Conservation (phyloP, 139 green algal genomes). For the Auxenochlorella pyrenoidosa region DNA sequence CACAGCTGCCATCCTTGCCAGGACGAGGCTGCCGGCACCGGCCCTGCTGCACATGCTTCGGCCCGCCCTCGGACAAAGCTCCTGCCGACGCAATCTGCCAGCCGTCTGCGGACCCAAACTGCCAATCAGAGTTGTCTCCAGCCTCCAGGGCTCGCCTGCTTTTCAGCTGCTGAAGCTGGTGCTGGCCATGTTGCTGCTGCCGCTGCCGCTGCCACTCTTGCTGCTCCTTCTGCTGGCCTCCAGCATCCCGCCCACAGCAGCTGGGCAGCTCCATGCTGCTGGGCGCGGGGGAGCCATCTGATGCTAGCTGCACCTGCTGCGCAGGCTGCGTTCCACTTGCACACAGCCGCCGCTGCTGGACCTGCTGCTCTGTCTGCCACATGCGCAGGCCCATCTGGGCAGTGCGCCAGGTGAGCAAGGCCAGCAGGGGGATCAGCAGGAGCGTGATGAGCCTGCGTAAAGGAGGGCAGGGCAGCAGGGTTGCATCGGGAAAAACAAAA, state of each 20-base stretch:
- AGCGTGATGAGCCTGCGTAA: conserved; percentile 43
- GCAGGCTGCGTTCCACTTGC: neutral
- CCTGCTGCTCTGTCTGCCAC: neutral
- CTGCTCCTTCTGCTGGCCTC: neutral
- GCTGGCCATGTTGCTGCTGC: neutral
- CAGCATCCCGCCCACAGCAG: neutral
- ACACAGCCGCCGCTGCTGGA: neutral
- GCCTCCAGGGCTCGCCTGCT: neutral
- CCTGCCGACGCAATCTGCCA: conserved; percentile 3
- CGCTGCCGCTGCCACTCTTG: neutral
- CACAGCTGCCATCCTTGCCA: too few species aligned
- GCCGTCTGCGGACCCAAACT: neutral
- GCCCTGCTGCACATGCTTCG: neutral
- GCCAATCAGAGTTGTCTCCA: neutral
- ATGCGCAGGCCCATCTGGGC: conserved; percentile 27
- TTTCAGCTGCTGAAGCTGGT: neutral
- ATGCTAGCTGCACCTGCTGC: neutral
- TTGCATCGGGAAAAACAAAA: neutral
- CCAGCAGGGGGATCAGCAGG: conserved; percentile 54
- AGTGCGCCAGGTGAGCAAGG: conserved; percentile 34
- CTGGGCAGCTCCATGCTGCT: neutral
- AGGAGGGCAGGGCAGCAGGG: neutral
- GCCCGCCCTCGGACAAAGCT: neutral
- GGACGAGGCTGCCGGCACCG: too few species aligned
- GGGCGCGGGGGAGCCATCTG: too few species aligned